These are phyloP conservation scores for Coniophora puteana DNA, from an alignment of 1,284 basidiomycete genomes.

Conservation along the genomic window DNA sequence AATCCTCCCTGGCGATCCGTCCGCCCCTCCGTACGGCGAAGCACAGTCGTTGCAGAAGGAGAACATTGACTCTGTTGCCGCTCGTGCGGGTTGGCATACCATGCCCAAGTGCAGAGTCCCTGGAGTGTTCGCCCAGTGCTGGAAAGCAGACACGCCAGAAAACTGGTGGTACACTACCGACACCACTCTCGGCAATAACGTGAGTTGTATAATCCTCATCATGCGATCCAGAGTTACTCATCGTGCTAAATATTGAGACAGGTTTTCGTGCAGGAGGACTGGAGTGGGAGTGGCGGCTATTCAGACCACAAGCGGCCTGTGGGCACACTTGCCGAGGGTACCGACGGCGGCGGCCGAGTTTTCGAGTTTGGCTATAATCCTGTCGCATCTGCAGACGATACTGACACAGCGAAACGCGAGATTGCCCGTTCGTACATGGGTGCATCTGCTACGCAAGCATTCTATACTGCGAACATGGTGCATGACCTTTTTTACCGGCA, in stretches of 20 bases:
- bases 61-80: slow-evolving; percentile 60
- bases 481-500: slow-evolving; percentile 77
- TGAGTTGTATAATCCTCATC: too few species aligned
- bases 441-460: slow-evolving; percentile 82
- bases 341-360: too few species aligned
- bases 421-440: slow-evolving; percentile 84
- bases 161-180: slow-evolving; percentile 64
- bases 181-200: slow-evolving; percentile 90
- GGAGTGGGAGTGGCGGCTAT: slow-evolving; percentile 79
- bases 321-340: slow-evolving; percentile 38
- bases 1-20: too few species aligned
- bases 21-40: too few species aligned
- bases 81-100: slow-evolving; percentile 87
- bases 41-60: slow-evolving; percentile 16
- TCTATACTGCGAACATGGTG: slow-evolving; percentile 89
- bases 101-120: slow-evolving; percentile 63
- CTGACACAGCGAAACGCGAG: slow-evolving; percentile 43
- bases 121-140: too few species aligned
- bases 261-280: slow-evolving; percentile 89
- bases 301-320: slow-evolving; percentile 79
- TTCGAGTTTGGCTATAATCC: too few species aligned
- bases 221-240: too few species aligned
- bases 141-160: too few species aligned
- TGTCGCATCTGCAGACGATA: slow-evolving; percentile 46
- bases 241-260: too few species aligned